phyloP scores from a whole-genome alignment of 2,329 filamentous ascomycete species.

The Emergomyces africanus region DNA sequence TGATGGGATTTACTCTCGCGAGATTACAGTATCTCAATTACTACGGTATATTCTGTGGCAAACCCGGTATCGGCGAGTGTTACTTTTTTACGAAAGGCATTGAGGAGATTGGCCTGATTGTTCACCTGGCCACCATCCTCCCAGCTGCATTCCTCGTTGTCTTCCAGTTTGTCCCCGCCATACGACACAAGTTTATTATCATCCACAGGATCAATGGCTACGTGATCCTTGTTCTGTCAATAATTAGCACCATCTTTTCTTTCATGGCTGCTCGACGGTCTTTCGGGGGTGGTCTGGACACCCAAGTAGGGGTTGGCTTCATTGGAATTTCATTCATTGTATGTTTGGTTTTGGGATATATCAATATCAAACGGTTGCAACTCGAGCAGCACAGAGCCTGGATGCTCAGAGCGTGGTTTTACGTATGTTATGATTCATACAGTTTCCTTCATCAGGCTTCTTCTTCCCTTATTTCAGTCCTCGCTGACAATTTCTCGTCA shows the following conservation, averaged over 20 bases:
- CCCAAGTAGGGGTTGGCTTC: not conserved
- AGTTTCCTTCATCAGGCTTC: too few relatives aligned
- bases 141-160: conserved; percentile 28
- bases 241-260: conserved; percentile 36
- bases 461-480: not conserved
- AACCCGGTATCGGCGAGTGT: conserved; percentile 30
- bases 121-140: conserved; percentile 31
- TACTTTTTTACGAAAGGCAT: conserved; percentile 28
- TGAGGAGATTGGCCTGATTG: conserved; percentile 28
- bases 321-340: conserved; percentile 10
- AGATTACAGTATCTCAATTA: conserved; percentile 40
- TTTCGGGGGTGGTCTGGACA: not conserved
- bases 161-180: conserved; percentile 31
- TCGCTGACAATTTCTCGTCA: not conserved
- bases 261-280: conserved; percentile 37
- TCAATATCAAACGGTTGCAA: conserved; percentile 47
- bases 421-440: conserved; percentile 14
- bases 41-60: conserved; percentile 15
- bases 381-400: conserved; percentile 52
- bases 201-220: conserved; percentile 52
- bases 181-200: conserved; percentile 36
- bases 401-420: conserved; percentile 47
- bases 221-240: conserved; percentile 36
- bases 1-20: conserved; percentile 38
- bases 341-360: conserved; percentile 35